Percentiles rank a stretch among this genome's conserved stretches.
Conservation (phyloP, 139 green algal species). For the Coelastrella sp. region DNA sequence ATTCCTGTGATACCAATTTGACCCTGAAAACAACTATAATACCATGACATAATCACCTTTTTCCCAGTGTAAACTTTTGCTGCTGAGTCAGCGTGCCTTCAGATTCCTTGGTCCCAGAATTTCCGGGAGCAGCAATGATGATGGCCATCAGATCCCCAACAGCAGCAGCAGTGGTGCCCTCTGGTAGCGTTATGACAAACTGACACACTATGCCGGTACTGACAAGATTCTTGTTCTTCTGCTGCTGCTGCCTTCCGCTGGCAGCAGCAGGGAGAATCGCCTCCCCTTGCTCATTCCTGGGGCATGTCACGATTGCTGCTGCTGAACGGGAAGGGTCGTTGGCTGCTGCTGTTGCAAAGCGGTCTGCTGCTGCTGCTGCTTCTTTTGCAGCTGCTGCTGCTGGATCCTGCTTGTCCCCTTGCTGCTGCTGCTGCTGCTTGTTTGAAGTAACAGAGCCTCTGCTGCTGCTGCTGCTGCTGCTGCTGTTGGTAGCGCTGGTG, state of each 20-base stretch:
- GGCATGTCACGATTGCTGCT: not conserved
- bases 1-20: too few species aligned
- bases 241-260: not conserved
- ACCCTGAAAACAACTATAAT: not conserved
- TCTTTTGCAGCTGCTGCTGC: not conserved
- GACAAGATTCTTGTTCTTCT: not conserved
- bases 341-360: not conserved
- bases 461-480: not conserved
- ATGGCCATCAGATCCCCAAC: not conserved
- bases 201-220: conserved; percentile 28
- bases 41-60: conserved; percentile 1
- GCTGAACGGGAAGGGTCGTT: not conserved
- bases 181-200: conserved; percentile 23
- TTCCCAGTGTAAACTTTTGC: not conserved
- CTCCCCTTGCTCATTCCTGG: not conserved
- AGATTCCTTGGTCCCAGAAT: not conserved
- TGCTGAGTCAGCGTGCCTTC: not conserved
- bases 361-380: not conserved
- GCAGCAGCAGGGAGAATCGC: not conserved
- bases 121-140: not conserved
- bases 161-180: not conserved
- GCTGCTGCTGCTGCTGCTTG: conserved; percentile 1
- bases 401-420: not conserved
- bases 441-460: not conserved
- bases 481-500: not conserved